These are phyloP conservation scores for Brasilioporus rufonigricans DNA, from an alignment of 768 basidiomycete genomes.

Conservation along the genomic window DNA sequence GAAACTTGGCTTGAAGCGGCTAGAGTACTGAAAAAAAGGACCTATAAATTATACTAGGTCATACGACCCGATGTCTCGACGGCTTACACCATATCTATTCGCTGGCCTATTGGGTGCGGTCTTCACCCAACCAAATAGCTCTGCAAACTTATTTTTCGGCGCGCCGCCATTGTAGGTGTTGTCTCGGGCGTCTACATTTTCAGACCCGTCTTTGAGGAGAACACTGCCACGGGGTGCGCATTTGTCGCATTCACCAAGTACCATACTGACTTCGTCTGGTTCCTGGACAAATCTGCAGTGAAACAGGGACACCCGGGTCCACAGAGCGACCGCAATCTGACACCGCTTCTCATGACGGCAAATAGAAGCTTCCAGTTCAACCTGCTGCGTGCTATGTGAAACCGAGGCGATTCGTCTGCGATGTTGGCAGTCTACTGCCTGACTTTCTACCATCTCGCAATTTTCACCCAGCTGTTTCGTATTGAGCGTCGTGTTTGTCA, in stretches of 20 bases:
- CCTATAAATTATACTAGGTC: background rate
- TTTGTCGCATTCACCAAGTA: background rate
- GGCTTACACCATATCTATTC: slow-evolving; percentile 49
- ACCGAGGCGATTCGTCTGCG: background rate
- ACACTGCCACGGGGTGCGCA: slow-evolving; percentile 13
- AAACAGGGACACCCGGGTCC: background rate
- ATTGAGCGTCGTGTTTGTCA: slow-evolving; percentile 4
- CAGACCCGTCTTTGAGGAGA: slow-evolving; percentile 42
- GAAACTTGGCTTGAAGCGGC: no score
- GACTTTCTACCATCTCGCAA: background rate
- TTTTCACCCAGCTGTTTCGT: background rate
- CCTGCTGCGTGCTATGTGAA: background rate
- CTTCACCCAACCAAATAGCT: background rate
- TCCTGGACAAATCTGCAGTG: slow-evolving; percentile 12
- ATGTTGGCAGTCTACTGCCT: background rate
- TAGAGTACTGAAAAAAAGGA: background rate
- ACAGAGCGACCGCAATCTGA: slow-evolving; percentile 2
- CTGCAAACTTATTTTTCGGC: slow-evolving; percentile 1
- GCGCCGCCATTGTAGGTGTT: slow-evolving; percentile 41
- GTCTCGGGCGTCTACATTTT: slow-evolving; percentile 68
- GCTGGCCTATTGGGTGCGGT: slow-evolving; percentile 55
- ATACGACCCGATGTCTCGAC: slow-evolving; percentile 32
- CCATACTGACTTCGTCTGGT: slow-evolving; percentile 1
- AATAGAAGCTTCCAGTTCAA: slow-evolving; percentile 3
- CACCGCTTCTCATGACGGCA: slow-evolving; percentile 5